Base-by-base conservation (phyloP, 352 stramenopile genomes). In the Aphanomyces astaci region DNA sequence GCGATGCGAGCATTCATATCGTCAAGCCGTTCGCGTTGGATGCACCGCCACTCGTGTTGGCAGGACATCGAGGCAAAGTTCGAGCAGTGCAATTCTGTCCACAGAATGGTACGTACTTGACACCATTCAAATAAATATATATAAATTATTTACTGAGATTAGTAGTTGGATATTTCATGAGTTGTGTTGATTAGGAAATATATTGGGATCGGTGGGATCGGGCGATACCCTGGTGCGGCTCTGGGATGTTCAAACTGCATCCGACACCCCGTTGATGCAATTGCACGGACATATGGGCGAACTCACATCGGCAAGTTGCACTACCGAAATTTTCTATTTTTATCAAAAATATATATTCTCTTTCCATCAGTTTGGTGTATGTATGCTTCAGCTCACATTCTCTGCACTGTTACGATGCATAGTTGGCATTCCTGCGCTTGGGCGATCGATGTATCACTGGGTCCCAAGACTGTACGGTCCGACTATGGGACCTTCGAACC, bases 211-310 rank as follows among this genome's bases (percentile, higher is more conserved):
- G 11, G 51, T 32, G 7, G 51, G 51, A 1, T 22, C 24, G 7
- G 62, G 49, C 19, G 62, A 68, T 28, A 25, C n/a, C 30, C 19
- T 68, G n/a, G 62, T 59, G 5, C 62, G 62, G 10, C 17, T 68
- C 9, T 60, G 62, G 62, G 48, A 68, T 52, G 3, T 59, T 2
- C 13, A 19, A 1, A 7, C 56, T n/a, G 25, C 27, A 10, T n/a
- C 40, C 13, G 19, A 25, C 22, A 36, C 22, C 32, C 51, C 51
- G 32, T 25, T 45, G 19, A 68, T 72, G 67, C 70, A 75, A 2
- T 72, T 91, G 36, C 78, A 87, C 27, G 84, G 84, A 10, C 82
- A 93, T 54, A 79, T 81, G 3, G 79, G 76, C 13, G 84, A 91
- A 68, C 78, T 93, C 59, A 25, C 30, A 4, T 40, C 62, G n/a